A percentile compares a stretch with the other conserved stretches of the same genome.
Conservation (phyloP, 2,329 filamentous ascomycete species). For the Mariannaea elegans region DNA sequence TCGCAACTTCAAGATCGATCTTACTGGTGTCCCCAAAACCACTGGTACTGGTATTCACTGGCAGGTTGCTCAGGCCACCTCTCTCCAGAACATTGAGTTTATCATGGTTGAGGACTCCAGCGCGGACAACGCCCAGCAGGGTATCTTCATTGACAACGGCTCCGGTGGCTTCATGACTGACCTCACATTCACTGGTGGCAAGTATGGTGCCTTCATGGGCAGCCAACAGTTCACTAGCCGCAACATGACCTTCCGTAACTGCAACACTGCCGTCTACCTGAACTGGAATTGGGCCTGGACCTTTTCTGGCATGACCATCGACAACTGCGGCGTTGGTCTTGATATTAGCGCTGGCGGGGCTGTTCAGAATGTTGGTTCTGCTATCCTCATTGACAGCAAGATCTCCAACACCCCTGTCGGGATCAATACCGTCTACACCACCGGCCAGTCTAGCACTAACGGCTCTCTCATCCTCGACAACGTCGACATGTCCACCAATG, state of each 20-base stretch:
- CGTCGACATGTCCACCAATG: constrained; percentile 78
- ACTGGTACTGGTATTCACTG: constrained; percentile 80
- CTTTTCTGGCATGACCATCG: constrained; percentile 78
- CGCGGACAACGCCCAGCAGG: constrained; percentile 73
- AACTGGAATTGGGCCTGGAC: constrained; percentile 94
- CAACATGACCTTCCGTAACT: constrained; percentile 83
- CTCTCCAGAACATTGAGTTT: constrained; percentile 82
- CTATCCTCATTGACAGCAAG: constrained; percentile 79
- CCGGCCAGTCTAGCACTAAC: constrained; percentile 70
- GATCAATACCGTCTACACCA: constrained; percentile 77
- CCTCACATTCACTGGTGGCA: constrained; percentile 83
- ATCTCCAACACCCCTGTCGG: constrained; percentile 80
- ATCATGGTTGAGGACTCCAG: constrained; percentile 76
- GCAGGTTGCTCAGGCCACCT: constrained; percentile 86
- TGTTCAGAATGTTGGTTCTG: constrained; percentile 82
- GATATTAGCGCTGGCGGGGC: constrained; percentile 76
- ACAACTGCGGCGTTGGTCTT: constrained; percentile 78
- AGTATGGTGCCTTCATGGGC: constrained; percentile 80
- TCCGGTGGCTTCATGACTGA: constrained; percentile 87
- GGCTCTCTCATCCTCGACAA: constrained; percentile 89
- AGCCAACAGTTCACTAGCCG: constrained; percentile 89
- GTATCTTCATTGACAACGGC: constrained; percentile 86
- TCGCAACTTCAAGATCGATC: constrained; percentile 83
- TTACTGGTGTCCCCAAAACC: constrained; percentile 69
- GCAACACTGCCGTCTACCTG: constrained; percentile 85